Evolutionary conservation across 805 yeast species (phyloP).

Genomic region (Candida insectorum): DNA sequence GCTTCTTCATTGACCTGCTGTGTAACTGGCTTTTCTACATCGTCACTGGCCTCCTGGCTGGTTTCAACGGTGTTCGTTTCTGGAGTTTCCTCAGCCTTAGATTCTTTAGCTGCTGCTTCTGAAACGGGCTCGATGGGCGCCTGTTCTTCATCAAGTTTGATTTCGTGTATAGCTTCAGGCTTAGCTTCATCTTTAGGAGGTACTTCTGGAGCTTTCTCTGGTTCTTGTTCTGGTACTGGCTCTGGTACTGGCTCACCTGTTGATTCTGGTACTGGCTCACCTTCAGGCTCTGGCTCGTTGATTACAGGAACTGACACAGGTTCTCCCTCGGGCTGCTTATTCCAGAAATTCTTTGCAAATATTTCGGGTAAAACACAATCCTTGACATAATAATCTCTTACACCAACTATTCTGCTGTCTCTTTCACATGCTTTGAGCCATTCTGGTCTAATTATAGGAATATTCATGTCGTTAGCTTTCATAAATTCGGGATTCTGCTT

Average conservation of each 20-base stretch:
- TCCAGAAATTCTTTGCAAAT: slow-evolving; percentile 41
- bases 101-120: slow-evolving; percentile 9
- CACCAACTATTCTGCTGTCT: slow-evolving; percentile 90
- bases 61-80: slow-evolving; percentile 8
- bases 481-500: slow-evolving; percentile 67
- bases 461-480: slow-evolving; percentile 79
- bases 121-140: background rate
- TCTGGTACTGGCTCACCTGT: slow-evolving; percentile 6
- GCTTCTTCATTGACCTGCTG: slow-evolving; percentile 1
- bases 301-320: slow-evolving; percentile 8
- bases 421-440: slow-evolving; percentile 93
- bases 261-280: slow-evolving; percentile 5
- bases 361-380: slow-evolving; percentile 45
- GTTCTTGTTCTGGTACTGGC: slow-evolving; percentile 2
- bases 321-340: slow-evolving; percentile 7
- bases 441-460: slow-evolving; percentile 93
- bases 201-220: slow-evolving; percentile 1
- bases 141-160: slow-evolving; percentile 3
- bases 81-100: slow-evolving; percentile 12
- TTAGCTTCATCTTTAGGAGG: slow-evolving; percentile 1
- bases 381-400: slow-evolving; percentile 76
- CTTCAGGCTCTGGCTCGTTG: slow-evolving; percentile 8
- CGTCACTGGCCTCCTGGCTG: background rate
- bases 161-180: slow-evolving; percentile 2
- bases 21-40: background rate